These are phyloP conservation scores for Apiospora sp. DNA, from an alignment of 2,329 filamentous ascomycete genomes.

Conservation along the genomic window DNA sequence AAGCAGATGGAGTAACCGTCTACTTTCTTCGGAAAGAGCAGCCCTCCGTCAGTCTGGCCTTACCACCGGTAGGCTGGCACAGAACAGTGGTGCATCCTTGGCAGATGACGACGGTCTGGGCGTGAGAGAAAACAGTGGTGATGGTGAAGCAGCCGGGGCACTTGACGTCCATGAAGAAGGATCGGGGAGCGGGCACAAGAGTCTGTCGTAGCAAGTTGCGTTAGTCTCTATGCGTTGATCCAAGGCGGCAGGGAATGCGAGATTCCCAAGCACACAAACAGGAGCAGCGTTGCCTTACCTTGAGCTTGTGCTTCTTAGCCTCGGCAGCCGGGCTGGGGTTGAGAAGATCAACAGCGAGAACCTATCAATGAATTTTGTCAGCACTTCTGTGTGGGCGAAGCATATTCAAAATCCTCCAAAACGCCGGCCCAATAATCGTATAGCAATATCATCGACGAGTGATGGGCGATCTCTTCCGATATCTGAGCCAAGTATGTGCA, in stretches of 20 bases:
- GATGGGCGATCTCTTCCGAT: slow-evolving; percentile 5
- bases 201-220: slow-evolving; percentile 61
- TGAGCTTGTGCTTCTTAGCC: slow-evolving; percentile 99
- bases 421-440: slow-evolving; percentile 16
- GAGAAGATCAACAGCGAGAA: slow-evolving; percentile 99
- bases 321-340: slow-evolving; percentile 98
- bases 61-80: slow-evolving; percentile 99
- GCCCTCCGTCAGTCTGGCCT: slow-evolving; percentile 98
- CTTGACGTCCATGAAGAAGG: slow-evolving; percentile 99
- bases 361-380: slow-evolving; percentile 67
- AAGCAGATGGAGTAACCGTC: slow-evolving; percentile 58
- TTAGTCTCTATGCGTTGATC: slow-evolving; percentile 28
- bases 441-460: slow-evolving; percentile 11
- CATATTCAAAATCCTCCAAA: slow-evolving; percentile 17
- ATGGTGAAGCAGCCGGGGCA: slow-evolving; percentile 99
- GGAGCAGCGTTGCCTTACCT: slow-evolving; percentile 69
- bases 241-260: neutral
- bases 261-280: neutral
- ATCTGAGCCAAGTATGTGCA: neutral
- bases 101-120: slow-evolving; percentile 99
- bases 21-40: slow-evolving; percentile 99
- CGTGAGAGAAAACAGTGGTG: slow-evolving; percentile 99
- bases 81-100: slow-evolving; percentile 99
- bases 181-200: slow-evolving; percentile 94
- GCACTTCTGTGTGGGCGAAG: slow-evolving; percentile 43